Evolutionary conservation across 2,329 filamentous ascomycete genomes (phyloP).

Genomic region (Didymella pinodella): DNA sequence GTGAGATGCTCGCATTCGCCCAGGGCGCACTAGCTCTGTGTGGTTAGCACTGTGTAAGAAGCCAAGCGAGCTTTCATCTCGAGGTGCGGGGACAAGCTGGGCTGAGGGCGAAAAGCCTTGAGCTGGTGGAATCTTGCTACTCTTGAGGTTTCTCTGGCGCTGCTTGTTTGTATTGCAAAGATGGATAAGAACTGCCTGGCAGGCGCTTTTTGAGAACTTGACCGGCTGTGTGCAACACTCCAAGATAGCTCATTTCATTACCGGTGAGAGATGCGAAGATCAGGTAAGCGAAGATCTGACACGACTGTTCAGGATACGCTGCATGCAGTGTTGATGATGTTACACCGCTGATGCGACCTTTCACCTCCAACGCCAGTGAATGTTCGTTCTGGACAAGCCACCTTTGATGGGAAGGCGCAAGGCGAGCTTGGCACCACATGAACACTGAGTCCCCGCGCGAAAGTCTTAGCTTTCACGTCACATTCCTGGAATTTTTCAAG

Average conservation of each 20-base stretch:
- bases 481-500: background rate
- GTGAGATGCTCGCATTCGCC: background rate
- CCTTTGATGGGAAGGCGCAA: background rate
- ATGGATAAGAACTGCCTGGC: background rate
- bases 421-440: background rate
- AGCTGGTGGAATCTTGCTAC: background rate
- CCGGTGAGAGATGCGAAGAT: background rate
- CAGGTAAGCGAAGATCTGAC: background rate
- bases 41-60: conserved; percentile 4
- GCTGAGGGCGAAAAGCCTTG: conserved; percentile 1
- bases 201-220: background rate
- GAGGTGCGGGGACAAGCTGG: conserved; percentile 8
- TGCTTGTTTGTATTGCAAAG: conserved; percentile 4
- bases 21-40: background rate
- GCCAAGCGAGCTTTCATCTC: conserved; percentile 12
- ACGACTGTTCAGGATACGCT: background rate
- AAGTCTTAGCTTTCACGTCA: background rate
- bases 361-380: background rate
- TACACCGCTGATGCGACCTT: conserved; percentile 12
- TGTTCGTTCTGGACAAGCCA: conserved; percentile 7
- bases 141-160: background rate
- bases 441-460: background rate
- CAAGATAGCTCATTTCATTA: background rate
- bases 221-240: background rate
- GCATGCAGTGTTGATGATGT: background rate